phyloP scores from a whole-genome alignment of 805 yeast genomes.

The Tetrapisispora taiwanensis region DNA sequence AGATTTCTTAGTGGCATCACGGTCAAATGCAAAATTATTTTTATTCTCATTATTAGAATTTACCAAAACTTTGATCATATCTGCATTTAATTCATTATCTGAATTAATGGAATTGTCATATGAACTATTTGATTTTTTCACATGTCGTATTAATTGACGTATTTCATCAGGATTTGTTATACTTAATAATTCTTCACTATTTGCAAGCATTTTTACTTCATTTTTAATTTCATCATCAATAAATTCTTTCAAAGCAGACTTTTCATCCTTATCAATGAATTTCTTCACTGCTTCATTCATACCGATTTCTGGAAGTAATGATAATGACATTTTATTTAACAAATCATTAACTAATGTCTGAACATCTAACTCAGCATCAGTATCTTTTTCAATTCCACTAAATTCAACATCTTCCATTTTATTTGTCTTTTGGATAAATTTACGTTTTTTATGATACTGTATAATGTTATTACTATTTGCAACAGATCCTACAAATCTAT shows the following conservation, averaged over 20 bases:
- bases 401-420: conserved; percentile 9
- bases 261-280: conserved; percentile 78
- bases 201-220: conserved; percentile 40
- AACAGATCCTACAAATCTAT: conserved; percentile 78
- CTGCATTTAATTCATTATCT: background rate
- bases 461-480: conserved; percentile 88
- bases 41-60: background rate
- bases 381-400: conserved; percentile 11
- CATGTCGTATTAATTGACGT: conserved; percentile 34
- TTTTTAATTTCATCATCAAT: conserved; percentile 45
- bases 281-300: conserved; percentile 61
- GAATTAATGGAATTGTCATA: conserved; percentile 5
- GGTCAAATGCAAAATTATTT: background rate
- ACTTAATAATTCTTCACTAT: conserved; percentile 32
- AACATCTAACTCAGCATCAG: conserved; percentile 39
- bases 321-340: conserved; percentile 51
- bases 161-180: conserved; percentile 35
- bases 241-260: conserved; percentile 53
- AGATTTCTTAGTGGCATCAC: too few species aligned
- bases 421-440: conserved; percentile 7
- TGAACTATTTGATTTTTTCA: conserved; percentile 28
- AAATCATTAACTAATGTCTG: conserved; percentile 55
- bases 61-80: conserved; percentile 1
- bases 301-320: conserved; percentile 65
- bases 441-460: conserved; percentile 49